Base-by-base conservation (phyloP, 2,329 filamentous ascomycete species). In the Cladosporium halotolerans region DNA sequence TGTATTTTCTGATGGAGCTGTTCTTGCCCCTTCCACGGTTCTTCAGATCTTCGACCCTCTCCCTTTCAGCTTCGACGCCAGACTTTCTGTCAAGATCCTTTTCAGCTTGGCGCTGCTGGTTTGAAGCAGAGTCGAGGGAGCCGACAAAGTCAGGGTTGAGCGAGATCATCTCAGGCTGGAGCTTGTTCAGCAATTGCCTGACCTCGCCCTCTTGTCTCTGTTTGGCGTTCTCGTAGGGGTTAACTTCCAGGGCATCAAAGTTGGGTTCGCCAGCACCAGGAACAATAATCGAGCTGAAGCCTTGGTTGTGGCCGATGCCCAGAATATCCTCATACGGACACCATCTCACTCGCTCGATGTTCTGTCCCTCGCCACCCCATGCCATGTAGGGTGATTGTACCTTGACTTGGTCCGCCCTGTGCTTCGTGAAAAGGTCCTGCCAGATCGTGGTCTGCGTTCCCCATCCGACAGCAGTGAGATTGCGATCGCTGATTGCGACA, bases 201-300 rank as follows among this genome's bases (percentile, higher is more conserved):
- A 99, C 90, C 72, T 99, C 93, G 47, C 81, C 80, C 72, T 99
- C 93, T 71, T 95, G 91, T 64, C 93, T 83, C 74, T 97, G 91
- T 73, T 93, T 95, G 65, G 78, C 80, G 50, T 86, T 96, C 74
- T 97, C 93, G 79, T 92, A 97, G 33, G 93, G 93, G 76, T 99
- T 99, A 62, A 85, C 79, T 71, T 99, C 93, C 51, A 96, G 77
- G 2, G 90, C 88, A 70, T 99, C 93, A 68, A 88, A 96, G 79
- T 97, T 97, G 68, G 93, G 84, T 71, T 99, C 93, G 57, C 93
- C 93, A n/a, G 92, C 88, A 45, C 93, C 93, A 7, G 93, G 93
- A 2, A 97, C 83, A 62, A 99, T 82, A 66, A 96, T 82, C 53
- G 86, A 93, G 13, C 86, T 88, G 74, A 97, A 97, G 11, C 93